These are phyloP conservation scores for Colletotrichum acutatum DNA, from an alignment of 2,329 filamentous ascomycete species.

Conservation along the genomic window DNA sequence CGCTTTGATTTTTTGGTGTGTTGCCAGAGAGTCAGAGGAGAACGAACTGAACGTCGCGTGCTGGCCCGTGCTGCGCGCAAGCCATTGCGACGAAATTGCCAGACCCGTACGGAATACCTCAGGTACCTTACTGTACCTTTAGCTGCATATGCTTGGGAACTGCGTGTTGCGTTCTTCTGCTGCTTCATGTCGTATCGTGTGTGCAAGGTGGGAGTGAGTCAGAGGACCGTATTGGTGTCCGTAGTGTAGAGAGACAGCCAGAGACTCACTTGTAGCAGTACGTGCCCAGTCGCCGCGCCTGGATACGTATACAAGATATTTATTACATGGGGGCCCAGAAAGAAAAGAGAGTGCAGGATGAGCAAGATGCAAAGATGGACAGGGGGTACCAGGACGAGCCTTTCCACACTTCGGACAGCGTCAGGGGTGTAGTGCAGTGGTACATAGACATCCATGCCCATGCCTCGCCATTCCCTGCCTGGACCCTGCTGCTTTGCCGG, in stretches of 20 bases:
- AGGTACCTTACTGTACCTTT: neutral
- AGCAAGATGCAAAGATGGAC: neutral
- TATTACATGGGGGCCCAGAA: neutral
- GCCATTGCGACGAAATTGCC: conserved; percentile 35
- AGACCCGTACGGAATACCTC: conserved; percentile 24
- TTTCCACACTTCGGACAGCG: conserved; percentile 24
- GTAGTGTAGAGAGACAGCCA: neutral
- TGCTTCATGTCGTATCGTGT: neutral
- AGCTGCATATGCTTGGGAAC: conserved; percentile 12
- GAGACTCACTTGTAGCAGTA: neutral
- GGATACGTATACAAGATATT: no score
- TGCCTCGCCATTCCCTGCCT: neutral
- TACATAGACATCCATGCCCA: no score
- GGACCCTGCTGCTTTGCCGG: conserved; percentile 32
- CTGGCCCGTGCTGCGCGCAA: conserved; percentile 32
- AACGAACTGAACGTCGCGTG: neutral
- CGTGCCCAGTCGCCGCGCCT: neutral
- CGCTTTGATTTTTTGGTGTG: conserved; percentile 10
- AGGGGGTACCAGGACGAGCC: conserved; percentile 17
- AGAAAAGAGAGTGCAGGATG: neutral
- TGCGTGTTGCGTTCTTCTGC: neutral
- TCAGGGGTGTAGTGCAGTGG: conserved; percentile 5
- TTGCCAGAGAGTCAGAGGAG: conserved; percentile 1
- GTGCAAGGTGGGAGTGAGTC: no score
- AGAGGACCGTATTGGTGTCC: neutral